Conservation (phyloP, 1,284 basidiomycete genomes). For the Fomitopsis palustris region DNA sequence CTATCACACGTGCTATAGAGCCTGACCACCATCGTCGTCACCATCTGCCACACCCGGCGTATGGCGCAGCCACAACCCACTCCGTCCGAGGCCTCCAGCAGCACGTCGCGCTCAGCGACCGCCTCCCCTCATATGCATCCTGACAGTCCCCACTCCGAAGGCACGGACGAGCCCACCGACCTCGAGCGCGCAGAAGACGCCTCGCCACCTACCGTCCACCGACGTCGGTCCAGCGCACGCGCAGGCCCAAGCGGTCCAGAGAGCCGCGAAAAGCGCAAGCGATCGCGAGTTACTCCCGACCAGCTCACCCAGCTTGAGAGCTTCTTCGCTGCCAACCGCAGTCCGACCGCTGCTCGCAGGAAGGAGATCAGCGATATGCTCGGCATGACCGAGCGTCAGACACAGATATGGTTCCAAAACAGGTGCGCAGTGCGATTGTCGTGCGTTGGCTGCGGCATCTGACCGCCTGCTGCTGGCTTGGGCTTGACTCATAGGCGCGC, state of each 20-base stretch:
- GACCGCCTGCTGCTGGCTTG: not conserved
- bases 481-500: slow-evolving; percentile 54
- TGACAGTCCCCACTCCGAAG: not conserved
- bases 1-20: not conserved
- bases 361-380: slow-evolving; percentile 70
- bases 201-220: not conserved
- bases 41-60: not conserved
- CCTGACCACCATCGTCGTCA: not conserved
- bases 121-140: not conserved
- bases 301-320: slow-evolving; percentile 71
- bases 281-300: slow-evolving; percentile 72
- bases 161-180: not conserved
- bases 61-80: not conserved
- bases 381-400: slow-evolving; percentile 83
- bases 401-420: slow-evolving; percentile 87
- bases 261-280: slow-evolving; percentile 63
- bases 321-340: slow-evolving; percentile 64
- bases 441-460: slow-evolving; percentile 4
- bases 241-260: slow-evolving; percentile 13
- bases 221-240: not conserved
- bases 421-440: slow-evolving; percentile 44
- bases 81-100: not conserved
- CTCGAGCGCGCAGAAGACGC: not conserved
- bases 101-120: not conserved
- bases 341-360: slow-evolving; percentile 64